These are phyloP conservation scores for Candida sanyaensis DNA, from an alignment of 1,139 yeast species.

Conservation along the genomic window DNA sequence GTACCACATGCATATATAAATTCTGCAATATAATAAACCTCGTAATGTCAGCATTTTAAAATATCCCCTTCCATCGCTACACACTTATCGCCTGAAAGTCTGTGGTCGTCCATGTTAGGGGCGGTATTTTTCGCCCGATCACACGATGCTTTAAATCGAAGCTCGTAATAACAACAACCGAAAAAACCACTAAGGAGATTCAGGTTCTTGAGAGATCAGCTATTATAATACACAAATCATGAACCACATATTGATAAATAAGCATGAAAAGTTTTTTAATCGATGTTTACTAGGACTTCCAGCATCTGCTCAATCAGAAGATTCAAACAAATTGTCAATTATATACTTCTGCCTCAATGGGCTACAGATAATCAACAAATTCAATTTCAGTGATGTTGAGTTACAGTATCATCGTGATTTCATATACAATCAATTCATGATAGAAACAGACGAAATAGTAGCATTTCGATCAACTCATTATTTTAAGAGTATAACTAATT, in stretches of 20 bases:
- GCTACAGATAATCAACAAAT: conserved; percentile 49
- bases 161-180: too few relatives aligned
- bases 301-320: conserved; percentile 52
- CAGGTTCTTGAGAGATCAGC: background rate
- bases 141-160: too few relatives aligned
- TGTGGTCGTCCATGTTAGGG: too few relatives aligned
- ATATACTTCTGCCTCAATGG: conserved; percentile 70
- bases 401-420: conserved; percentile 38
- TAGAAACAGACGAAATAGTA: conserved; percentile 42
- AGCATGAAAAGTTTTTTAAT: conserved; percentile 53
- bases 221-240: background rate
- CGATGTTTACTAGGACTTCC: conserved; percentile 56
- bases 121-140: too few relatives aligned
- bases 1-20: too few relatives aligned
- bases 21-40: too few relatives aligned
- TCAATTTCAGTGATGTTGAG: conserved; percentile 29
- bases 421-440: conserved; percentile 49
- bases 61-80: too few relatives aligned
- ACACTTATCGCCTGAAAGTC: too few relatives aligned
- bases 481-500: conserved; percentile 31
- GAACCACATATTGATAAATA: conserved; percentile 20
- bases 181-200: background rate
- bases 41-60: too few relatives aligned
- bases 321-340: conserved; percentile 65
- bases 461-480: conserved; percentile 56